Evolutionary conservation across 768 basidiomycete species (phyloP).

Genomic region (Mycena galericulata): DNA sequence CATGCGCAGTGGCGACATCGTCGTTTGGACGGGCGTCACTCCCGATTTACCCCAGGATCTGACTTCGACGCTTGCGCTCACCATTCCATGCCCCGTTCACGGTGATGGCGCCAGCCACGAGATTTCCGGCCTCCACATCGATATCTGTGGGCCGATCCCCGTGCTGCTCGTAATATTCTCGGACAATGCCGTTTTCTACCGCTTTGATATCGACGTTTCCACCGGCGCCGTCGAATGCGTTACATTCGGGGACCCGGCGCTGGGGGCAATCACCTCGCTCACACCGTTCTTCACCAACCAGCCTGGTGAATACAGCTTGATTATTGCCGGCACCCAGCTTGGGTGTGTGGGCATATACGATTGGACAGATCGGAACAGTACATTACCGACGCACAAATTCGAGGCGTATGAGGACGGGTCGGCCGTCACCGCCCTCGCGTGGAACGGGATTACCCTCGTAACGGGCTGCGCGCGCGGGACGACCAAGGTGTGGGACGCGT

Average conservation of each 20-base stretch:
- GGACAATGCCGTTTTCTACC: slow-evolving; percentile 64
- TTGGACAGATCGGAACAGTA: slow-evolving; percentile 47
- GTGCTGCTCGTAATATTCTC: slow-evolving; percentile 65
- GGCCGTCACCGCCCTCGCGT: slow-evolving; percentile 69
- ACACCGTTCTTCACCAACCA: slow-evolving; percentile 60
- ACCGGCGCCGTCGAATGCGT: slow-evolving; percentile 47
- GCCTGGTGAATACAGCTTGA: slow-evolving; percentile 56
- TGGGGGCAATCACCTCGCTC: slow-evolving; percentile 64
- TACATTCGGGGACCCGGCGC: slow-evolving; percentile 63
- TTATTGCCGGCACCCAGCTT: slow-evolving; percentile 73
- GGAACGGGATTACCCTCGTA: slow-evolving; percentile 69
- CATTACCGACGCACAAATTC: slow-evolving; percentile 51
- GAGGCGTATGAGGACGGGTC: slow-evolving; percentile 75
- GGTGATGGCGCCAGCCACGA: slow-evolving; percentile 33
- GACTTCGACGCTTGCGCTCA: slow-evolving; percentile 42
- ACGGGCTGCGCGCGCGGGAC: slow-evolving; percentile 76
- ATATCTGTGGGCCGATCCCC: slow-evolving; percentile 40
- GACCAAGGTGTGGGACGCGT: slow-evolving; percentile 72
- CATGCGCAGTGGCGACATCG: slow-evolving; percentile 66
- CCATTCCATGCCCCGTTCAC: slow-evolving; percentile 51
- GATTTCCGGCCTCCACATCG: slow-evolving; percentile 40
- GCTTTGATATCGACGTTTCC: slow-evolving; percentile 53
- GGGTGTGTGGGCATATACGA: slow-evolving; percentile 75
- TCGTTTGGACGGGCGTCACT: slow-evolving; percentile 64
- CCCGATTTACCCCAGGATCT: slow-evolving; percentile 37